Conservation (phyloP, 2,329 filamentous ascomycete genomes). For the Drechslerella dactyloides region DNA sequence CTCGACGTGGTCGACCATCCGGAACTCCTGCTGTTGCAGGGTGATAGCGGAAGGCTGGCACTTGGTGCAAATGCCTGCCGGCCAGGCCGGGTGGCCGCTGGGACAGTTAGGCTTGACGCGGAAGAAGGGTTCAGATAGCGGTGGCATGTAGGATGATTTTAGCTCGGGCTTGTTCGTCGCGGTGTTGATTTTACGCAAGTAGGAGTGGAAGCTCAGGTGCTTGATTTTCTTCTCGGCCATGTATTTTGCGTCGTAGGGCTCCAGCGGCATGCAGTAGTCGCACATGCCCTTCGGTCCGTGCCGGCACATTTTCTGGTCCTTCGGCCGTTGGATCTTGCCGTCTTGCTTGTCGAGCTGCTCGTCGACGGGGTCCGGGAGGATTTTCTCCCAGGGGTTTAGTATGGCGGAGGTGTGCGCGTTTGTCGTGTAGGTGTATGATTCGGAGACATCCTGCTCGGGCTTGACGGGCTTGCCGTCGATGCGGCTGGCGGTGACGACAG, state of each 20-base stretch:
- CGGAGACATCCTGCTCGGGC: slow-evolving; percentile 70
- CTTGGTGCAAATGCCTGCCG: slow-evolving; percentile 96
- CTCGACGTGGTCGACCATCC: slow-evolving; percentile 98
- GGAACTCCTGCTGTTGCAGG: slow-evolving; percentile 87
- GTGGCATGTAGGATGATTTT: slow-evolving; percentile 93
- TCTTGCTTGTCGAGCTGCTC: slow-evolving; percentile 83
- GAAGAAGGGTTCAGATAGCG: slow-evolving; percentile 89
- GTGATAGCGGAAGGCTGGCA: slow-evolving; percentile 98
- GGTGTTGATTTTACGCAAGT: slow-evolving; percentile 92
- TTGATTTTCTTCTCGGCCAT: slow-evolving; percentile 97
- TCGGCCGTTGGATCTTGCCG: slow-evolving; percentile 81
- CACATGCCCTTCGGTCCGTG: slow-evolving; percentile 98
- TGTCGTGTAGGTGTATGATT: slow-evolving; percentile 65
- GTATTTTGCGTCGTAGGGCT: slow-evolving; percentile 89
- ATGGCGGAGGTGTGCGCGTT: slow-evolving; percentile 67
- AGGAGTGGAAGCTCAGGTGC: slow-evolving; percentile 92
- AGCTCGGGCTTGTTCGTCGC: slow-evolving; percentile 95
- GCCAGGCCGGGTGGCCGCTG: slow-evolving; percentile 89
- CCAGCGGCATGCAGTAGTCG: slow-evolving; percentile 96
- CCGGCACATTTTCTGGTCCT: slow-evolving; percentile 85
- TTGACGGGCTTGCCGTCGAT: slow-evolving; percentile 78
- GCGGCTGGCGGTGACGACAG: slow-evolving; percentile 57
- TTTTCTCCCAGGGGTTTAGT: slow-evolving; percentile 84
- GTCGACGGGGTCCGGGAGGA: slow-evolving; percentile 86
- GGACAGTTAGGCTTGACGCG: slow-evolving; percentile 88